Percentiles rank a stretch among this genome's conserved stretches.
Evolutionary conservation across 1,139 yeast genomes (phyloP).

Genomic region (Candida labiduridarum): DNA sequence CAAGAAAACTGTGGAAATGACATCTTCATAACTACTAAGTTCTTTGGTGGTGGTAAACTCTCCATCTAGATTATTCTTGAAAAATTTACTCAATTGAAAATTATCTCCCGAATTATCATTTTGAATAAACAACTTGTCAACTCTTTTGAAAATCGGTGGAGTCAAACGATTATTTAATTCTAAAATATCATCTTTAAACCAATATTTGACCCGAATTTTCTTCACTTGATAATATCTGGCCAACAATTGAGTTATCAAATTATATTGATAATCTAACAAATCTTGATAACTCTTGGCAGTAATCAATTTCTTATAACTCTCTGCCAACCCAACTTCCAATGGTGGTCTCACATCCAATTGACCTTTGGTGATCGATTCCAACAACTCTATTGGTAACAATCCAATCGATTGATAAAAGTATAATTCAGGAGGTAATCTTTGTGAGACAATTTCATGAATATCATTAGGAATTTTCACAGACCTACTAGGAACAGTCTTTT

Average conservation of each 20-base stretch:
- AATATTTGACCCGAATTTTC: constrained; percentile 57
- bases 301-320: constrained; percentile 60
- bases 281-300: constrained; percentile 47
- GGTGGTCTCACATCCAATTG: constrained; percentile 67
- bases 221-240: constrained; percentile 87
- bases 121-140: constrained; percentile 38
- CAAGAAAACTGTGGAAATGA: constrained; percentile 60
- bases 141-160: constrained; percentile 37
- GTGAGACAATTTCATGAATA: constrained; percentile 80
- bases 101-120: constrained; percentile 23
- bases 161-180: constrained; percentile 55
- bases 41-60: constrained; percentile 19
- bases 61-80: constrained; percentile 26
- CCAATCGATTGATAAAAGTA: constrained; percentile 84
- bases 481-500: constrained; percentile 7
- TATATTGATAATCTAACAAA: constrained; percentile 61
- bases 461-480: constrained; percentile 65
- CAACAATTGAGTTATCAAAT: constrained; percentile 69
- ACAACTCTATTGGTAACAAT: constrained; percentile 61
- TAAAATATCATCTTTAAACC: constrained; percentile 55
- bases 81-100: constrained; percentile 39
- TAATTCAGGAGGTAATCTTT: constrained; percentile 84
- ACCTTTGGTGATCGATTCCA: constrained; percentile 72
- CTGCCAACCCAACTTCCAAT: constrained; percentile 58
- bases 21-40: constrained; percentile 49